These are phyloP conservation scores for Coemansia sp. DNA, from an alignment of 192 early-diverging fungal species.

Conservation along the genomic window DNA sequence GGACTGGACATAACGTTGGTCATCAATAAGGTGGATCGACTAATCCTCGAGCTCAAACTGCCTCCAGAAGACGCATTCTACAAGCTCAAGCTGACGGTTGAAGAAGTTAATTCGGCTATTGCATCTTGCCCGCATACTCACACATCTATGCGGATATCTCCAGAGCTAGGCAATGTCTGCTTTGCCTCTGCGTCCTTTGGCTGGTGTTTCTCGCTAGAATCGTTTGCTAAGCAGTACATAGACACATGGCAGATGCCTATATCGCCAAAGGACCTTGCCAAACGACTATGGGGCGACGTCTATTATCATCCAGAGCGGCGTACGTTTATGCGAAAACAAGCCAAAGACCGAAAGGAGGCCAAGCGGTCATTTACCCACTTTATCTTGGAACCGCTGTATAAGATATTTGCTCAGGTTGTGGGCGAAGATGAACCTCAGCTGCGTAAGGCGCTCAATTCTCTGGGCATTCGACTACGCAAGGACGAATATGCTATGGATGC, in stretches of 20 bases:
- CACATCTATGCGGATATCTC: slow-evolving; percentile 65
- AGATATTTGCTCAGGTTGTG: slow-evolving; percentile 75
- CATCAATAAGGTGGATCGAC: slow-evolving; percentile 98
- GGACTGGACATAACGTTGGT: slow-evolving; percentile 78
- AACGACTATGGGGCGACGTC: slow-evolving; percentile 96
- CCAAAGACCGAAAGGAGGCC: slow-evolving; percentile 53
- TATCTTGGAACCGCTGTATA: slow-evolving; percentile 92
- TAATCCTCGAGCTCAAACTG: slow-evolving; percentile 93
- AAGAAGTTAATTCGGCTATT: slow-evolving; percentile 90
- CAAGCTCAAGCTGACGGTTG: slow-evolving; percentile 92
- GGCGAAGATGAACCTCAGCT: slow-evolving; percentile 59
- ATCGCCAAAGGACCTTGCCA: slow-evolving; percentile 70
- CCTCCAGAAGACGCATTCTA: slow-evolving; percentile 97
- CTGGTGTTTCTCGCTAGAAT: slow-evolving; percentile 89
- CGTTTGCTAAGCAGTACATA: slow-evolving; percentile 88
- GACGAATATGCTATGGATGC: slow-evolving; percentile 76
- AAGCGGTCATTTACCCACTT: slow-evolving; percentile 94
- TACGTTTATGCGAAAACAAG: slow-evolving; percentile 71
- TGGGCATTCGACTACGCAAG: slow-evolving; percentile 83
- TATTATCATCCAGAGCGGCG: slow-evolving; percentile 80
- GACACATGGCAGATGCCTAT: slow-evolving; percentile 66
- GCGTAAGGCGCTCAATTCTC: slow-evolving; percentile 64
- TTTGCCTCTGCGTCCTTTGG: slow-evolving; percentile 89
- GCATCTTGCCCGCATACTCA: slow-evolving; percentile 24
- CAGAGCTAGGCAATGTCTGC: slow-evolving; percentile 93